These are phyloP conservation scores for Pythium monospermum DNA, from an alignment of 352 stramenopile genomes.

Conservation along the genomic window DNA sequence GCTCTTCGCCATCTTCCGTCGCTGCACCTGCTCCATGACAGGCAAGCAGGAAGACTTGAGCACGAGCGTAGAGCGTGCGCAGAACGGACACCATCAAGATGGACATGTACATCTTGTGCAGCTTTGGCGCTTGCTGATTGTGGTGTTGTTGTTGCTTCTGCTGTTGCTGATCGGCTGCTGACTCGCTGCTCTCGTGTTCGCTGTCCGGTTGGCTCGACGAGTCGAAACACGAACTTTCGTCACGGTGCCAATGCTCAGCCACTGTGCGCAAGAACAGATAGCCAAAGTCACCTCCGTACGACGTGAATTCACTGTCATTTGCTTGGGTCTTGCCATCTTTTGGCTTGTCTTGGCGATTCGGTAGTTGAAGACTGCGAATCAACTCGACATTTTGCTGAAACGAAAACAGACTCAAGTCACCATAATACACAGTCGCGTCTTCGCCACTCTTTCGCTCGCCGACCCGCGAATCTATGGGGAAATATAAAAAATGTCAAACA, in stretches of 20 bases:
- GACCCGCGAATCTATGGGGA: constrained; percentile 19
- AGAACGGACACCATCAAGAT: constrained; percentile 82
- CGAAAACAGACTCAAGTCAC: constrained; percentile 48
- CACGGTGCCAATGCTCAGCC: constrained; percentile 16
- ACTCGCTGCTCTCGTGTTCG: constrained; percentile 6
- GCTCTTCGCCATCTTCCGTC: background rate
- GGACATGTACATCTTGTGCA: constrained; percentile 79
- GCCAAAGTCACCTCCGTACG: constrained; percentile 38
- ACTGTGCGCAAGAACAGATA: constrained; percentile 43
- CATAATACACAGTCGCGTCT: constrained; percentile 24
- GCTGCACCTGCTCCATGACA: constrained; percentile 19
- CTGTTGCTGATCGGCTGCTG: no score
- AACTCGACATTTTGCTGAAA: constrained; percentile 60
- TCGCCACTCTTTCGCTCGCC: constrained; percentile 12
- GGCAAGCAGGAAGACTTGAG: constrained; percentile 48
- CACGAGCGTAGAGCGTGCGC: constrained; percentile 62
- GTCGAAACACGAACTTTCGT: constrained; percentile 15
- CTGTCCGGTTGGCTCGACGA: constrained; percentile 13
- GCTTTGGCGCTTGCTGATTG: constrained; percentile 51
- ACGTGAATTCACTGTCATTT: constrained; percentile 3
- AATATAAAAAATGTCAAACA: constrained; percentile 7
- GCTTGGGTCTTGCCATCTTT: background rate
- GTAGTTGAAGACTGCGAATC: constrained; percentile 41
- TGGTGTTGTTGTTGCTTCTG: background rate
- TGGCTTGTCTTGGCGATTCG: background rate